A percentile compares a stretch with the other conserved stretches of the same genome.
Conservation (phyloP, 176 grass and related monocot species). For the Chrysopogon serrulatus region DNA sequence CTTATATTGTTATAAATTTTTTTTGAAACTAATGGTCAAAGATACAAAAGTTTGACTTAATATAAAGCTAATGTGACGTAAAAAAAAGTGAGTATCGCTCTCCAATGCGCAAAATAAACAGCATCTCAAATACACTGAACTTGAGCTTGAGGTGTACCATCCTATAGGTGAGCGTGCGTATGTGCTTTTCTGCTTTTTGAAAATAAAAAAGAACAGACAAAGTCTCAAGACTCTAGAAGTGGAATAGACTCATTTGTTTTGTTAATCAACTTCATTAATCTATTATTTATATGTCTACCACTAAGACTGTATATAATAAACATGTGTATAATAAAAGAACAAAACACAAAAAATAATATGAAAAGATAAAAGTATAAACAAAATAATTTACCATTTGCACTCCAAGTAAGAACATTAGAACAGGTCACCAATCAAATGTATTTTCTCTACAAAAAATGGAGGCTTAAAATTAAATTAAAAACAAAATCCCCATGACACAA, state of each 20-base stretch:
- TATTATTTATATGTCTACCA: too few species aligned
- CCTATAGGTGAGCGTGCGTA: too few species aligned
- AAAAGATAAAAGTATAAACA: neutral
- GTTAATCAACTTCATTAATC: too few species aligned
- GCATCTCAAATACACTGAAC: neutral
- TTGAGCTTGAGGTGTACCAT: neutral
- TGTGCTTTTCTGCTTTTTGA: too few species aligned
- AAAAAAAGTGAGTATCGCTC: too few species aligned
- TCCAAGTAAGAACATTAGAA: neutral
- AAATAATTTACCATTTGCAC: neutral
- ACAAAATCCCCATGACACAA: neutral
- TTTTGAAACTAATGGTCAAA: too few species aligned
- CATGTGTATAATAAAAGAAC: too few species aligned
- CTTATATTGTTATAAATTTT: too few species aligned
- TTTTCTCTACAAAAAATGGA: neutral
- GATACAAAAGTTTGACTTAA: too few species aligned
- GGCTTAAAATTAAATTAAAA: neutral
- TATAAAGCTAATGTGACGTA: too few species aligned
- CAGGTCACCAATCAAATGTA: neutral
- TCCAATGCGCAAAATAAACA: neutral
- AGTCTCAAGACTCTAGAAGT: neutral
- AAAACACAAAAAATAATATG: neutral
- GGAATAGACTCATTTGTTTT: neutral
- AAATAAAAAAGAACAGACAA: too few species aligned
- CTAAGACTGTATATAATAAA: too few species aligned